Percentiles rank a stretch among this genome's conserved stretches.
Conservation (phyloP, 352 stramenopile species). For the Pythium periplocum region DNA sequence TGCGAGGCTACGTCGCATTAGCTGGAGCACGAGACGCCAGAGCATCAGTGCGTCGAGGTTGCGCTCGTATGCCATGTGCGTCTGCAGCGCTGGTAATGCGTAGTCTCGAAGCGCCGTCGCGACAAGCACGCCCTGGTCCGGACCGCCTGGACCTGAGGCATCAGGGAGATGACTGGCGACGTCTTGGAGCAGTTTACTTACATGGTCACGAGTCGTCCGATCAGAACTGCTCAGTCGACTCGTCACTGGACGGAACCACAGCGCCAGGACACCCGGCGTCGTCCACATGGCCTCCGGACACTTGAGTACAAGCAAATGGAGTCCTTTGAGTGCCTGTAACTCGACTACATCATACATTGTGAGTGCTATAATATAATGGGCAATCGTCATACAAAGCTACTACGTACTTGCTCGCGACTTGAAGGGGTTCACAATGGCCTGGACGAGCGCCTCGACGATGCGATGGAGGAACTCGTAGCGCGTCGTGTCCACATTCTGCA, state of each 20-base stretch:
- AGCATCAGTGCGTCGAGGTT: slow-evolving; percentile 40
- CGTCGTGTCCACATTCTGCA: slow-evolving; percentile 47
- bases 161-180: slow-evolving; percentile 2
- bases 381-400: neutral
- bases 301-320: slow-evolving; percentile 51
- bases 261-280: slow-evolving; percentile 21
- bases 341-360: slow-evolving; percentile 24
- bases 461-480: slow-evolving; percentile 41
- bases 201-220: slow-evolving; percentile 35
- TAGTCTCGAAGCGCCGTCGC: slow-evolving; percentile 34
- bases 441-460: slow-evolving; percentile 56
- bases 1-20: slow-evolving; percentile 36
- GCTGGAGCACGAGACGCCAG: slow-evolving; percentile 49
- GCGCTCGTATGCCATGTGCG: slow-evolving; percentile 32
- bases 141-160: neutral
- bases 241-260: slow-evolving; percentile 47
- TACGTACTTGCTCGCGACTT: slow-evolving; percentile 57
- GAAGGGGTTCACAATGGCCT: slow-evolving; percentile 69
- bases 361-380: too few relatives aligned
- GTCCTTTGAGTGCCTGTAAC: slow-evolving; percentile 53
- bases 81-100: slow-evolving; percentile 48
- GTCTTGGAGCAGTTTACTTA: slow-evolving; percentile 43
- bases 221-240: slow-evolving; percentile 56
- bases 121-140: slow-evolving; percentile 28
- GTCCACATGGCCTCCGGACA: slow-evolving; percentile 31